Conservation (phyloP, 2,329 filamentous ascomycete genomes). For the Botrytis elliptica region DNA sequence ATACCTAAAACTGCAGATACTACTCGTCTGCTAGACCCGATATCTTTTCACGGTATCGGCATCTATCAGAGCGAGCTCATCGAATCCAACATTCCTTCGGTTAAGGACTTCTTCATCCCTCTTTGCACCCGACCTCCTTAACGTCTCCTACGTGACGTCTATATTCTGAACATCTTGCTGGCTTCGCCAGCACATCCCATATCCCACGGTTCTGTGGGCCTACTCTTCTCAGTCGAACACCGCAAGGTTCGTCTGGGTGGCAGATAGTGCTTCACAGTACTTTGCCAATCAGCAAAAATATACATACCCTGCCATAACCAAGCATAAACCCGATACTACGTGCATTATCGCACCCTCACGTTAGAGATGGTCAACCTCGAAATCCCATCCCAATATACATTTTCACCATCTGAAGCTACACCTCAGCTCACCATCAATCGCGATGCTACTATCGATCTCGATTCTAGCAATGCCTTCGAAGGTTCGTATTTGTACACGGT, state of each 20-base stretch:
- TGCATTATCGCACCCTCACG: slow-evolving; percentile 30
- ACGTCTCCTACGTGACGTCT: slow-evolving; percentile 71
- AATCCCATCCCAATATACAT: slow-evolving; percentile 77
- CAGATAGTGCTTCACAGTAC: slow-evolving; percentile 93
- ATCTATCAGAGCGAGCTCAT: slow-evolving; percentile 64
- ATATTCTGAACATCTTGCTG: slow-evolving; percentile 59
- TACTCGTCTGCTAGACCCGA: slow-evolving; percentile 79
- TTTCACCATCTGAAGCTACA: slow-evolving; percentile 78
- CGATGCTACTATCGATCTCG: slow-evolving; percentile 86
- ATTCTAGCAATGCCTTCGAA: slow-evolving; percentile 96
- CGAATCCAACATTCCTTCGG: slow-evolving; percentile 83
- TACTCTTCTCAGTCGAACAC: slow-evolving; percentile 94
- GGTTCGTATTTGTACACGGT: slow-evolving; percentile 50
- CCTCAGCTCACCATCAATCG: slow-evolving; percentile 96
- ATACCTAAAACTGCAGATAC: slow-evolving; percentile 50
- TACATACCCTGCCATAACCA: not conserved
- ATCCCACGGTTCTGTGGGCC: slow-evolving; percentile 76
- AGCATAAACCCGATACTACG: slow-evolving; percentile 7
- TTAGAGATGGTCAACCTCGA: slow-evolving; percentile 80
- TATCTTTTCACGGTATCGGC: slow-evolving; percentile 83
- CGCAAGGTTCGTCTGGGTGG: slow-evolving; percentile 95
- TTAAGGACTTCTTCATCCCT: slow-evolving; percentile 77
- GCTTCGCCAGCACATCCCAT: slow-evolving; percentile 66
- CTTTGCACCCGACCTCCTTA: slow-evolving; percentile 89
- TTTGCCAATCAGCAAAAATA: slow-evolving; percentile 28